Conservation (phyloP, 108 stramenopile species). For the Epithemia pelagica region DNA sequence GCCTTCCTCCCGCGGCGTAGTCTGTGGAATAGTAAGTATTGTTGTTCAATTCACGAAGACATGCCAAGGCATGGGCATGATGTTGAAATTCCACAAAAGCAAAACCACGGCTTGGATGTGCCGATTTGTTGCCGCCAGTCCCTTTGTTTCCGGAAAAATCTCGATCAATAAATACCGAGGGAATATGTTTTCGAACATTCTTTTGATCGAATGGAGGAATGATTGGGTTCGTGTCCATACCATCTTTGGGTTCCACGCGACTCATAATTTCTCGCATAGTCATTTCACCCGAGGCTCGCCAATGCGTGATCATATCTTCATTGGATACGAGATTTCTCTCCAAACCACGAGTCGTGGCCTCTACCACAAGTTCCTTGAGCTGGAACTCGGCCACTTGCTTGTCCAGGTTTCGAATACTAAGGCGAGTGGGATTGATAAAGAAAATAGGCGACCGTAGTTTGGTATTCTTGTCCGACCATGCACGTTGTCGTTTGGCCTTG, state of each 20-base stretch:
- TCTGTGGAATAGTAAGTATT: conserved; percentile 80
- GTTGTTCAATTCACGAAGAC: conserved; percentile 94
- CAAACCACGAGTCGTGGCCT: conserved; percentile 70
- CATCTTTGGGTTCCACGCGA: conserved; percentile 15
- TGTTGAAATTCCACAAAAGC: conserved; percentile 97
- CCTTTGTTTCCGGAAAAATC: conserved; percentile 44
- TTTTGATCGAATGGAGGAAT: conserved; percentile 56
- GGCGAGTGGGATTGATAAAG: conserved; percentile 90
- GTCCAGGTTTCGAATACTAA: conserved; percentile 87
- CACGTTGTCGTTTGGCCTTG: conserved; percentile 82
- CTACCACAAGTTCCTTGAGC: conserved; percentile 61
- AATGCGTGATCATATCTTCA: conserved; percentile 75
- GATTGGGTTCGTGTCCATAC: conserved; percentile 13
- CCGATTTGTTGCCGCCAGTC: conserved; percentile 11
- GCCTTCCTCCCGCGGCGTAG: conserved; percentile 55
- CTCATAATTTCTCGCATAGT: conserved; percentile 59
- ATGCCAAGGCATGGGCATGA: conserved; percentile 94
- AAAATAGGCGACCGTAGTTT: conserved; percentile 95
- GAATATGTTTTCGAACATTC: conserved; percentile 80
- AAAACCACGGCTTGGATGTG: conserved; percentile 86
- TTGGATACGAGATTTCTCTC: conserved; percentile 56
- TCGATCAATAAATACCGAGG: conserved; percentile 78
- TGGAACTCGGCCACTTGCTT: conserved; percentile 83
- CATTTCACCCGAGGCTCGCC: conserved; percentile 70
- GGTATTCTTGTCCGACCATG: conserved; percentile 84